Percentiles rank a stretch among this genome's conserved stretches.
Conservation (phyloP, 2,329 filamentous ascomycete species). For the Samsoniella hepiali region DNA sequence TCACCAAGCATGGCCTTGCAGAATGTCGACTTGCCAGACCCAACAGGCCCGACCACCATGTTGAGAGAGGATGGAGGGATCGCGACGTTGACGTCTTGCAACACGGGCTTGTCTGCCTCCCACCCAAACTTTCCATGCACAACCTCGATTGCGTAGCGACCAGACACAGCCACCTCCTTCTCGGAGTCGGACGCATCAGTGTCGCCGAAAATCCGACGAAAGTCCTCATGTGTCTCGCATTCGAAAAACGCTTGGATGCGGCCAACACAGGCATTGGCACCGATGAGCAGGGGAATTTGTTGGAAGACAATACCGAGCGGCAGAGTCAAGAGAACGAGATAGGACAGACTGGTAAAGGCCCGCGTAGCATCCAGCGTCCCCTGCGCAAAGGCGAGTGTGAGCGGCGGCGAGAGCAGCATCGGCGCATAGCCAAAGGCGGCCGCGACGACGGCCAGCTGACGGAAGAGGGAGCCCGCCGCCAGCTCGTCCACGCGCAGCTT, state of each 20-base stretch:
- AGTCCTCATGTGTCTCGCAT: constrained; percentile 19
- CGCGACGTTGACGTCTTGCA: constrained; percentile 23
- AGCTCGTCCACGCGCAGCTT: constrained; percentile 25
- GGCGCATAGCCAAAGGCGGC: constrained; percentile 30
- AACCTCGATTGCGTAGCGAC: not conserved
- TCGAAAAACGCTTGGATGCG: constrained; percentile 20
- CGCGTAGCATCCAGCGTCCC: constrained; percentile 21
- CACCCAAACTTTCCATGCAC: constrained; percentile 26
- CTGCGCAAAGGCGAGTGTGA: constrained; percentile 25
- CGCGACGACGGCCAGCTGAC: constrained; percentile 18
- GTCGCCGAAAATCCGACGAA: constrained; percentile 16
- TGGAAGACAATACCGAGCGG: constrained; percentile 20
- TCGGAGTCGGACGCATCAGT: not conserved
- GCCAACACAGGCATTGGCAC: constrained; percentile 10
- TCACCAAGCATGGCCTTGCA: constrained; percentile 3
- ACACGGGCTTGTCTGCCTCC: constrained; percentile 21
- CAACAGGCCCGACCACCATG: constrained; percentile 37
- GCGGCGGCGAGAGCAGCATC: constrained; percentile 28
- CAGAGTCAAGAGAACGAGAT: constrained; percentile 22
- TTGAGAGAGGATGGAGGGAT: constrained; percentile 27
- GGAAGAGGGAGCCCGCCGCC: constrained; percentile 20
- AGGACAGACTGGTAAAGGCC: constrained; percentile 24
- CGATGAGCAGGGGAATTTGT: constrained; percentile 13
- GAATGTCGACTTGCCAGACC: constrained; percentile 26
- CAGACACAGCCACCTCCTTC: not conserved